Percentiles rank a stretch among this genome's conserved stretches.
These are phyloP conservation scores for Chrysosporium keratinophilum DNA, from an alignment of 2,329 filamentous ascomycete species.

Conservation along the genomic window DNA sequence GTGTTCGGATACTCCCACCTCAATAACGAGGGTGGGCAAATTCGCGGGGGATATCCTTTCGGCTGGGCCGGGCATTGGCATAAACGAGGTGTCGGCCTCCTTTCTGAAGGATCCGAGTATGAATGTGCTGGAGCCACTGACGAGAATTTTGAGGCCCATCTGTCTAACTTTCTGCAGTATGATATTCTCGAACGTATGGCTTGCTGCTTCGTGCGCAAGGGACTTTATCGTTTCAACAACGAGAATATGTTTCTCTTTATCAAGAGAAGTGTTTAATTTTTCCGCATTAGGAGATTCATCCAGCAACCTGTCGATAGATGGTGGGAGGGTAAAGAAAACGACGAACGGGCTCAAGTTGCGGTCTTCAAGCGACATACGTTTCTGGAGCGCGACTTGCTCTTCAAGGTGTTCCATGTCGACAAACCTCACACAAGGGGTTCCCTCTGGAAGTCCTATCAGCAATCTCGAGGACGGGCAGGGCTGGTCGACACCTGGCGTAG, in stretches of 20 bases:
- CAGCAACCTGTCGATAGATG: neutral
- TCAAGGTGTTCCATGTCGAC: neutral
- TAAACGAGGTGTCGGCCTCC: too few relatives aligned
- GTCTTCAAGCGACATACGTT: neutral
- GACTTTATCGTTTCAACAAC: too few relatives aligned
- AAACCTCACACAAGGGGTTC: neutral
- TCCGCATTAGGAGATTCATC: neutral
- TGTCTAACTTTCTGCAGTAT: too few relatives aligned
- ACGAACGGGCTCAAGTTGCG: neutral
- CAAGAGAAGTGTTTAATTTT: neutral
- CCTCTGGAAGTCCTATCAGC: conserved; percentile 6
- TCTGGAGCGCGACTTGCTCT: neutral
- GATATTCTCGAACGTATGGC: too few relatives aligned
- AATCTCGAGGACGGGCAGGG: neutral
- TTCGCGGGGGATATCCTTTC: neutral
- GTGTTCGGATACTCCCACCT: conserved; percentile 1
- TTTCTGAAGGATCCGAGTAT: too few relatives aligned
- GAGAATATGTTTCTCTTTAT: too few relatives aligned
- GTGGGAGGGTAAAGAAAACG: neutral
- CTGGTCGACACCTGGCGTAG: neutral
- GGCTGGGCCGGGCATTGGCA: neutral
- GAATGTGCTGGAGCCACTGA: too few relatives aligned
- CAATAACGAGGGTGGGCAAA: conserved; percentile 6
- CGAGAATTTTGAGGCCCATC: too few relatives aligned
- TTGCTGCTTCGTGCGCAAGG: too few relatives aligned